Evolutionary conservation across 1,139 yeast species (phyloP), one percentile per base, ranked within the genome.

Genomic region (Taphrina deformans): DNA sequence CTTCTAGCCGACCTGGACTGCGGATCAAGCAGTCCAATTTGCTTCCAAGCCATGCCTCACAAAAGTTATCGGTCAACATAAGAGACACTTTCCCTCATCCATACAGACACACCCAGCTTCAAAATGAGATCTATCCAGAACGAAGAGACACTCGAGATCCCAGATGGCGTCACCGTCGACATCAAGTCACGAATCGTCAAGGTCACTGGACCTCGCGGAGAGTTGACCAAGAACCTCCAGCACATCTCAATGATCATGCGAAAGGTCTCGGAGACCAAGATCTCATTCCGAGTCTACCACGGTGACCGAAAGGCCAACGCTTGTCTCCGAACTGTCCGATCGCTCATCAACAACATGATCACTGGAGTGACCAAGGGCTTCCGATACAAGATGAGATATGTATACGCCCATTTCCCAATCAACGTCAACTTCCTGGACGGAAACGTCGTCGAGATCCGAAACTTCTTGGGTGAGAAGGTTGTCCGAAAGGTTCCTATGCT

Each of bases 291-390:
- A 75, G 97, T 95, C 73, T 96, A 89, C 88, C 90, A 92, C 80
- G 99, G 99, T 84, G 97, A 90, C 89, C 91, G 98, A 87, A 93
- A 93, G 87, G 99, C 93, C 84, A 98, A 93, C 80, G 99, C 99
- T 79, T 90, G 97, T 79, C 85, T 93, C 80, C 92, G 98, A 86
- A 93, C 99, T 71, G 98, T 93, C 81, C 91, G 91, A 84, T 89
- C 98, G 74, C 84, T 93, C 79, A 84, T 93, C 76, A 79, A 90
- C 78, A 93, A 95, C 90, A 82, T 93, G 86, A 82, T 93, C 83
- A 89, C 89, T 73, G 99, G 99, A 88, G 99, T 93, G 78, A 93
- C 99, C 80, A 88, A 51, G 62, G 70, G 99, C 81, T 93, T 83
- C 96, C 87, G 88, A 83, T 93, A 93, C 96, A 93, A 93, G 91